Evolutionary conservation across 2,329 filamentous ascomycete genomes (phyloP), one percentile per base, ranked within the genome.

Genomic region (Pseudogymnoascus sp.): DNA sequence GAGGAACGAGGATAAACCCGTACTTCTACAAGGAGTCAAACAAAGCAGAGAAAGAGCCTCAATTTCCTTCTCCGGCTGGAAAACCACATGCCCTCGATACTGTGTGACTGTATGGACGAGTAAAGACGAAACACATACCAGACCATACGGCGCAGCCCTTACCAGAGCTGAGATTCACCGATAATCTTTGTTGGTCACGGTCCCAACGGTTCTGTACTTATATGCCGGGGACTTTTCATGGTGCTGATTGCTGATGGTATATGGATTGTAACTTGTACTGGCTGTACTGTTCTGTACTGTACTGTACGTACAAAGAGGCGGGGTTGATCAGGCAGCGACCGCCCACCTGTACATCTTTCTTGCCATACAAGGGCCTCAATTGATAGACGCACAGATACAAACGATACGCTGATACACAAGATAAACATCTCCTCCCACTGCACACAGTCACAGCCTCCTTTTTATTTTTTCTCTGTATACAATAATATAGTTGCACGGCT

Each of bases 291-390:
- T n/a, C n/a, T 3, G 15, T 39, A 37, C 15, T 20, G 37, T 39
- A 20, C 39, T 43, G 20, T 25, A 22, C 20, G 22, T 22, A 22
- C 22, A 22, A 22, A 22, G 22, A 22, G 22, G 41, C 41, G 41
- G 41, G 41, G 41, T 47, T 47, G 41, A 47, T 47, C 41, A 47
- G 41, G 41, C 41, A 47, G 41, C 41, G 41, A 47, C 41, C 7
- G 41, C 22, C 22, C 41, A 47, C 22, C 41, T 20, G 41, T 8
- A 12, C 41, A 9, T 47, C 22, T 28, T 7, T n/a, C 5, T 28
- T 15, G 1, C 22, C 41, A 47, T 47, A 47, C 41, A 47, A 47
- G 22, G 22, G 7, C 41, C 41, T 47, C 41, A 47, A 47, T 47
- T 47, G 41, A 47, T 47, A 47, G 41, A 8, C n/a, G n/a, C 41